Evolutionary conservation across 768 basidiomycete genomes (phyloP), one percentile per base, ranked within the genome.

Genomic region (Amanita subjunquillea): DNA sequence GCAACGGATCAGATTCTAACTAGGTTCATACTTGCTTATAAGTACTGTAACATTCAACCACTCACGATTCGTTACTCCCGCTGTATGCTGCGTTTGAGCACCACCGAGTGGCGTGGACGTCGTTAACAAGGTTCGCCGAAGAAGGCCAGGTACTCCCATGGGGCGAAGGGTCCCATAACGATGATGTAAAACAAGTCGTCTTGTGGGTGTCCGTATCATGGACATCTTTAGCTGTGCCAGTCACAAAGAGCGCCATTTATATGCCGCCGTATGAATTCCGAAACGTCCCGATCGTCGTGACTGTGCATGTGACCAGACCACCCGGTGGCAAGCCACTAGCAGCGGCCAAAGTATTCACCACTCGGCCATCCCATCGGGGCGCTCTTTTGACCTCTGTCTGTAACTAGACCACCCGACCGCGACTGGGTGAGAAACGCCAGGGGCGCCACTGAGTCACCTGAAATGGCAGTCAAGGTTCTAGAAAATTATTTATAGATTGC

Each of bases 1-100:
- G 72, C 57, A 78, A 62, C 41, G 50, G 34, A 23, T 42, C 50
- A 29, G 40, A 42, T 22, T 41, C 50, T 51, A 20, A 50, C 30
- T 27, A 10, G 41, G 6, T n/a, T 20, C 30, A 50, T 30, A 41
- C 39, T 22, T 20, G 20, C 9, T 22, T 6, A 20, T 30, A 30
- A 30, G 30, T 17, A 13, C 15, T 13, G 37, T 9, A 40, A 50
- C 23, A 39, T 39, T 38, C 17, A 23, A 40, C 15, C 22, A 51
- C 50, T 2, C 36, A 39, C 49, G 27, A 41, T 50, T 40, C 13
- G 6, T 29, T 9, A n/a, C 23, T 36, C 20, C 22, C 7, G 36
- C 23, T 12, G 22, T 34, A 8, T 48, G 46, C 9, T 32, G 36
- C n/a, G 36, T 48, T 48, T 48, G 46, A 36, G 46, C 46, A 34